These are phyloP conservation scores for Linum tenue DNA, from an alignment of 345 rosid genomes.

Conservation along the genomic window DNA sequence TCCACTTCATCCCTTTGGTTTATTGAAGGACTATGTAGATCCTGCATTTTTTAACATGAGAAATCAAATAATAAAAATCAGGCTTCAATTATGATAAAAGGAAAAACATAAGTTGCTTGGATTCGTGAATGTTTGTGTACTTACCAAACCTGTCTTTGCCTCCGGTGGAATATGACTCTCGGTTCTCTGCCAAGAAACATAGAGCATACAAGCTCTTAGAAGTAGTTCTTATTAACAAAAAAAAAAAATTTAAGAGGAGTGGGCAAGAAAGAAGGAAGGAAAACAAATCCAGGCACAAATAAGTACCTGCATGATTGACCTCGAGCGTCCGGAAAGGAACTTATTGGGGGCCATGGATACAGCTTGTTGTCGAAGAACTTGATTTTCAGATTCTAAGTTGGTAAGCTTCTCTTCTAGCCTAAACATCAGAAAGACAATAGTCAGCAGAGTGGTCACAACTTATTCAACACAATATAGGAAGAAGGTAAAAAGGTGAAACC, in stretches of 20 bases:
- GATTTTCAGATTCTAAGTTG: slow-evolving; percentile 60
- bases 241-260: neutral
- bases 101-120: neutral
- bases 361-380: slow-evolving; percentile 61
- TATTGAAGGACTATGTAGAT: slow-evolving; percentile 22
- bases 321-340: slow-evolving; percentile 33
- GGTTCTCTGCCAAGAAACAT: slow-evolving; percentile 24
- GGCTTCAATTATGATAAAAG: slow-evolving; percentile 4
- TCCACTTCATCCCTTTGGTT: slow-evolving; percentile 57
- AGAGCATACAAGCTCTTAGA: neutral
- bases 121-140: slow-evolving; percentile 11
- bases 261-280: neutral
- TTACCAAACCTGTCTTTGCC: slow-evolving; percentile 36
- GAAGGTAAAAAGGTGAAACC: neutral
- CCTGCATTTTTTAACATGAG: slow-evolving; percentile 22
- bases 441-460: neutral
- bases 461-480: neutral
- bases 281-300: neutral
- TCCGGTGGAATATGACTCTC: slow-evolving; percentile 38
- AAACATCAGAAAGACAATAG: slow-evolving; percentile 12
- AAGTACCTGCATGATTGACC: slow-evolving; percentile 22
- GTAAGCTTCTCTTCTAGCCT: slow-evolving; percentile 45
- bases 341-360: slow-evolving; percentile 35
- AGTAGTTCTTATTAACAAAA: neutral
- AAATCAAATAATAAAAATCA: slow-evolving; percentile 12